Percentiles rank a stretch among this genome's conserved stretches.
Evolutionary conservation across 2,329 filamentous ascomycete species (phyloP).

Genomic region (Fusarium albosuccineum): DNA sequence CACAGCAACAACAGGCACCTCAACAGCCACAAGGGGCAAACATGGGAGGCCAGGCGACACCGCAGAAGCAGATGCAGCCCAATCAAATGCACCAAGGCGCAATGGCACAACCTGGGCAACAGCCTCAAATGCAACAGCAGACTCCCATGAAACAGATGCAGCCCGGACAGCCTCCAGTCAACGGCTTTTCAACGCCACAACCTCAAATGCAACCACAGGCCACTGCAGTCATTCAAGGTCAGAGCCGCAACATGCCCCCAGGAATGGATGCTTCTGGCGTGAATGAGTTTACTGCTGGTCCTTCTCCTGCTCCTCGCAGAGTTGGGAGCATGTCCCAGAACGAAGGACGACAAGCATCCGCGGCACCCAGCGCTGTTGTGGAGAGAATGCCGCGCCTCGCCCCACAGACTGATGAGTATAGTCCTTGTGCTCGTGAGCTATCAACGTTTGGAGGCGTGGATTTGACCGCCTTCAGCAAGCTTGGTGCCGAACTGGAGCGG

Average conservation of each 20-base stretch:
- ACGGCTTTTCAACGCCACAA: constrained; percentile 55
- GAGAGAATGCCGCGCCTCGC: constrained; percentile 56
- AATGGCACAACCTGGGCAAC: constrained; percentile 51
- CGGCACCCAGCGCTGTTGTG: constrained; percentile 28
- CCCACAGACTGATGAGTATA: constrained; percentile 65
- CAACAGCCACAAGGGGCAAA: constrained; percentile 50
- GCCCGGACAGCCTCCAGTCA: constrained; percentile 53
- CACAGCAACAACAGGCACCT: constrained; percentile 53
- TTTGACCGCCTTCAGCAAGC: constrained; percentile 71
- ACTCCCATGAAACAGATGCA: constrained; percentile 60
- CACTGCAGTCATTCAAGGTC: constrained; percentile 46
- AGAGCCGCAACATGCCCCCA: constrained; percentile 65
- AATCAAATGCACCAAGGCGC: constrained; percentile 51
- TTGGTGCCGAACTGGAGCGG: constrained; percentile 75
- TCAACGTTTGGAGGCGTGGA: constrained; percentile 80
- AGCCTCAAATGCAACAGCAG: constrained; percentile 49
- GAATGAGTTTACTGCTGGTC: constrained; percentile 57
- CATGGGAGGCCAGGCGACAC: constrained; percentile 45
- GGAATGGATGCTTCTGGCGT: constrained; percentile 58
- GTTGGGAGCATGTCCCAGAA: constrained; percentile 56
- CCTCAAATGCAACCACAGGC: constrained; percentile 43
- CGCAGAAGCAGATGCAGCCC: constrained; percentile 53
- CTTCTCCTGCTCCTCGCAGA: constrained; percentile 60
- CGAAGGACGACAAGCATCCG: constrained; percentile 47
- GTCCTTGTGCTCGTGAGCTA: constrained; percentile 66